phyloP scores from a whole-genome alignment of 352 stramenopile species.

The Thalassiosira allenii region DNA sequence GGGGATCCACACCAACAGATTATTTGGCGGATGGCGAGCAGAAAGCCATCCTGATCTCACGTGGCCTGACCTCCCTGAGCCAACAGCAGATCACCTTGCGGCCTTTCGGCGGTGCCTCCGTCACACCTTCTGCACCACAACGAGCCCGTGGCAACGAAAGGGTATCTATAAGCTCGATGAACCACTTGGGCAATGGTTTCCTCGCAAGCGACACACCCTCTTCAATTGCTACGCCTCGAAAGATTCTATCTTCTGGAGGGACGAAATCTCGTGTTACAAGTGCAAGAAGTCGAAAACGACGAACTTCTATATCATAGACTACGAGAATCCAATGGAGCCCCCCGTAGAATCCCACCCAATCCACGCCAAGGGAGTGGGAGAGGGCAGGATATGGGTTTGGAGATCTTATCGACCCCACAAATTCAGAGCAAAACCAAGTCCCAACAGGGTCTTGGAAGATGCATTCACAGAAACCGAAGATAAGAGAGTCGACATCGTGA shows the following conservation, averaged over 20 bases:
- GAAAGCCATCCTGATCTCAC: neutral
- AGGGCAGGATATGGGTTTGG: conserved; percentile 1
- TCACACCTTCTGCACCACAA: neutral
- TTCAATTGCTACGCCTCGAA: neutral
- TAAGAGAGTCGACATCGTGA: conserved; percentile 3
- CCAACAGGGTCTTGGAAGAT: too few species aligned
- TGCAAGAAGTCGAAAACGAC: neutral
- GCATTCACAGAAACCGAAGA: neutral
- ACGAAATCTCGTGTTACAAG: conserved; percentile 7
- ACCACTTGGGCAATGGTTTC: neutral
- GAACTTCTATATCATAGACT: conserved; percentile 15
- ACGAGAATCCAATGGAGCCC: neutral
- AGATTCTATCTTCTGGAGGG: neutral
- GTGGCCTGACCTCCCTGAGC: neutral
- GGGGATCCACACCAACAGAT: neutral
- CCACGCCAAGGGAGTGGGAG: neutral
- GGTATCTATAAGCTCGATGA: neutral
- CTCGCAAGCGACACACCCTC: neutral
- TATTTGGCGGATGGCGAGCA: neutral
- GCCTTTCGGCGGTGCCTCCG: neutral
- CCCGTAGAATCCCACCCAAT: conserved; percentile 3
- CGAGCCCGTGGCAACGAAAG: neutral
- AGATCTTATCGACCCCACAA: neutral
- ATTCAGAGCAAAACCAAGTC: too few species aligned
- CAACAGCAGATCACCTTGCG: neutral